These are phyloP conservation scores for Metschnikowia koreensis DNA, from an alignment of 805 yeast genomes.

Conservation along the genomic window DNA sequence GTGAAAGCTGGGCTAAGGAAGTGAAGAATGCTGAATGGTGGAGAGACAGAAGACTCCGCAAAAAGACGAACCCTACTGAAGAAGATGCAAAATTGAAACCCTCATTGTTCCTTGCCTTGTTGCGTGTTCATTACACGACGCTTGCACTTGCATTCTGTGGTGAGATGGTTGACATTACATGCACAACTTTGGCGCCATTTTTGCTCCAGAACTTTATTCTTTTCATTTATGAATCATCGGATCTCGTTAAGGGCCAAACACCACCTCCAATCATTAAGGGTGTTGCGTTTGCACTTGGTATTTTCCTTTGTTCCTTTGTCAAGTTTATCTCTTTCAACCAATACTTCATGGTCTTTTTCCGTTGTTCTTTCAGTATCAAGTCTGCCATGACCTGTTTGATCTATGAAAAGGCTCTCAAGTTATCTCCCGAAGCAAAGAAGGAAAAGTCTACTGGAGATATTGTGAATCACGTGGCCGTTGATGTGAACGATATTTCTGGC, in stretches of 20 bases:
- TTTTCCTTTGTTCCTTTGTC: slow-evolving; percentile 27
- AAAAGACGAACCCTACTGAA: slow-evolving; percentile 9
- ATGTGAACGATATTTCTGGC: slow-evolving; percentile 56
- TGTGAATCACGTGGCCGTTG: slow-evolving; percentile 75
- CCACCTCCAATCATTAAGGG: slow-evolving; percentile 50
- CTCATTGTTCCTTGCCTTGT: slow-evolving; percentile 21
- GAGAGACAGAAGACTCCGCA: slow-evolving; percentile 16
- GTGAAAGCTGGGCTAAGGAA: slow-evolving; percentile 20
- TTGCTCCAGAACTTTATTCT: slow-evolving; percentile 29
- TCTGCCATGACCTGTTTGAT: slow-evolving; percentile 64
- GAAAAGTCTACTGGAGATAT: slow-evolving; percentile 73
- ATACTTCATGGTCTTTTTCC: slow-evolving; percentile 16
- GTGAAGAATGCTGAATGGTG: slow-evolving; percentile 18
- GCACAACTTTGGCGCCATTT: slow-evolving; percentile 27
- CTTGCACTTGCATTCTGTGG: slow-evolving; percentile 13
- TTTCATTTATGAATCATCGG: slow-evolving; percentile 21
- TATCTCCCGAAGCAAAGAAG: slow-evolving; percentile 66
- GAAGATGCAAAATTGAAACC: slow-evolving; percentile 19
- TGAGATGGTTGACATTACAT: slow-evolving; percentile 24
- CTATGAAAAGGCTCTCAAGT: slow-evolving; percentile 64
- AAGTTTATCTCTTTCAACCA: slow-evolving; percentile 22
- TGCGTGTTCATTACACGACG: slow-evolving; percentile 13
- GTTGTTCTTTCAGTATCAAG: slow-evolving; percentile 19
- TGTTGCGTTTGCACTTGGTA: slow-evolving; percentile 82
- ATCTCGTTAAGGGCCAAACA: slow-evolving; percentile 5